Evolutionary conservation across 202 grass and related monocot genomes (phyloP).

Genomic region (Dendrocalamus latiflorus): DNA sequence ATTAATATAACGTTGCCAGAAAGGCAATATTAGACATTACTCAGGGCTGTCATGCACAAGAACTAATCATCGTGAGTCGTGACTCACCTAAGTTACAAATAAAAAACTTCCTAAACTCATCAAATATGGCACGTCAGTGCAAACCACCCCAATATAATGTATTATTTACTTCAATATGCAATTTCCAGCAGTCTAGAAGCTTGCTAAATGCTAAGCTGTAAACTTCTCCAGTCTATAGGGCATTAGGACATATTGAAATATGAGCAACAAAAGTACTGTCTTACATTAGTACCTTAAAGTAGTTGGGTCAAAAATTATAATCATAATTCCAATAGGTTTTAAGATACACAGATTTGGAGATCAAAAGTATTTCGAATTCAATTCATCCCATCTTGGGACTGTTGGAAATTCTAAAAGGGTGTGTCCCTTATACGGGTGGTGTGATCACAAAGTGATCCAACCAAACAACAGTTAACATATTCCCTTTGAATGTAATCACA

Average conservation of each 20-base stretch:
- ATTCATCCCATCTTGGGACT: too few relatives aligned
- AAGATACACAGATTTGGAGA: too few relatives aligned
- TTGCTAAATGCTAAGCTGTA: constrained; percentile 12
- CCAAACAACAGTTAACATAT: too few relatives aligned
- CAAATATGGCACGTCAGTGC: neutral
- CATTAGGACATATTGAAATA: neutral
- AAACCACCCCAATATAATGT: neutral
- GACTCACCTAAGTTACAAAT: neutral
- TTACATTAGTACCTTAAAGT: too few relatives aligned
- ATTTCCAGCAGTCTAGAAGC: neutral
- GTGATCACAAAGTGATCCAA: too few relatives aligned
- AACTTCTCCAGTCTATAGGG: neutral
- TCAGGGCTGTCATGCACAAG: neutral
- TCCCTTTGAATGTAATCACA: too few relatives aligned
- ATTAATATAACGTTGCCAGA: neutral
- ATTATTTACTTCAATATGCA: neutral
- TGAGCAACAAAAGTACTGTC: neutral
- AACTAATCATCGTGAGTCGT: neutral
- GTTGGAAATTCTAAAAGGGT: too few relatives aligned
- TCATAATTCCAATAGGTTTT: neutral
- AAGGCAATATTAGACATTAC: constrained; percentile 1
- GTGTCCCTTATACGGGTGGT: too few relatives aligned
- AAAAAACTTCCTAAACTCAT: neutral
- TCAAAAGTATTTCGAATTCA: too few relatives aligned
- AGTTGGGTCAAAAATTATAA: neutral